A percentile compares a stretch with the other conserved stretches of the same genome.
These are phyloP conservation scores for Mimosa bimucronata DNA, from an alignment of 306 rosid species.

Conservation along the genomic window DNA sequence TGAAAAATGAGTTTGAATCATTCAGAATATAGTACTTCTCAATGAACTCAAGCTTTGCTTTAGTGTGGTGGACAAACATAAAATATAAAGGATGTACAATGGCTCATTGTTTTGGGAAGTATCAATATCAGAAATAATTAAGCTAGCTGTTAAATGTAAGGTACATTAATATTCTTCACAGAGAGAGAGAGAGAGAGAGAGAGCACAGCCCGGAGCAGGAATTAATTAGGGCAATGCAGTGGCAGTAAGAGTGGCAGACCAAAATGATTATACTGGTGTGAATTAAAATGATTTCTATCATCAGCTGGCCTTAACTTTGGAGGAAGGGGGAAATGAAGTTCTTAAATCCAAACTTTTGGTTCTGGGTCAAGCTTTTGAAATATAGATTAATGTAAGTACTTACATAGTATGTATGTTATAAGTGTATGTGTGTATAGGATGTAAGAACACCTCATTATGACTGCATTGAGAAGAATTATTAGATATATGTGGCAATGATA, in stretches of 20 bases:
- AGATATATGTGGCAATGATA: not conserved
- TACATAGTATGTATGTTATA: too few relatives aligned
- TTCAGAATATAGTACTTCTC: not conserved
- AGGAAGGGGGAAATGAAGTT: not conserved
- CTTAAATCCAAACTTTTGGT: not conserved
- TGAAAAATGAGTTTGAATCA: not conserved
- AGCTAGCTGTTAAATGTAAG: not conserved
- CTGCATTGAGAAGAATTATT: not conserved
- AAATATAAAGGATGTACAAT: conserved; percentile 5
- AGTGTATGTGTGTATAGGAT: too few relatives aligned
- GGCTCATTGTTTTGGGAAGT: conserved; percentile 1
- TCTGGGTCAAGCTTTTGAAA: not conserved
- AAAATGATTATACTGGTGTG: conserved; percentile 41
- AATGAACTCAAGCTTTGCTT: conserved; percentile 17
- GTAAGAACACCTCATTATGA: not conserved
- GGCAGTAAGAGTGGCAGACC: conserved; percentile 47
- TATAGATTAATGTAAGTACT: too few relatives aligned
- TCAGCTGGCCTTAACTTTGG: conserved; percentile 30
- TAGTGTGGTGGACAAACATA: not conserved
- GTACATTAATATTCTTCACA: not conserved
- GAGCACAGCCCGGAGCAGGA: conserved; percentile 6
- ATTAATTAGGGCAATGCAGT: conserved; percentile 30
- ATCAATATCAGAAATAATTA: not conserved
- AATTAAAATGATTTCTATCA: conserved; percentile 38
- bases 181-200: not conserved